These are phyloP conservation scores for Trichocomaceae sp. DNA, from an alignment of 2,329 filamentous ascomycete species.

Conservation along the genomic window DNA sequence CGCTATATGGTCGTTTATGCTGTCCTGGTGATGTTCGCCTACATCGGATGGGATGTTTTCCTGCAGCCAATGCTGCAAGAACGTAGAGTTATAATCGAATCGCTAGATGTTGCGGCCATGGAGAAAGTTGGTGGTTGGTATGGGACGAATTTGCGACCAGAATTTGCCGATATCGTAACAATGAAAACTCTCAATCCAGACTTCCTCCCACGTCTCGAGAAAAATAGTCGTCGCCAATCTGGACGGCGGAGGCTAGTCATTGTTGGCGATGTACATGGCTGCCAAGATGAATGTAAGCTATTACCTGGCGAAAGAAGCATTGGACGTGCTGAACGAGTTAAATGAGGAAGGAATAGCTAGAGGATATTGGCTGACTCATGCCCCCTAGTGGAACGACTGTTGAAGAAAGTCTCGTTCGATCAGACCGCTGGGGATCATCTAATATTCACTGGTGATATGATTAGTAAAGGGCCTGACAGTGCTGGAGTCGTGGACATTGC, in stretches of 20 bases:
- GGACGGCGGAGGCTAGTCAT: slow-evolving; percentile 60
- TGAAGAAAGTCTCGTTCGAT: slow-evolving; percentile 61
- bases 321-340: neutral
- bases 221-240: slow-evolving; percentile 11
- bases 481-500: slow-evolving; percentile 68
- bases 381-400: slow-evolving; percentile 47
- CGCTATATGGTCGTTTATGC: slow-evolving; percentile 34
- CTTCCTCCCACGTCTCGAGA: slow-evolving; percentile 37
- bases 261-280: slow-evolving; percentile 90
- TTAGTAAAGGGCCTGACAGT: slow-evolving; percentile 83
- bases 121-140: slow-evolving; percentile 33
- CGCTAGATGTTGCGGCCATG: slow-evolving; percentile 27
- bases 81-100: slow-evolving; percentile 22
- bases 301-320: neutral
- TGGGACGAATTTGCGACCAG: slow-evolving; percentile 43
- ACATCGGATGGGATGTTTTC: slow-evolving; percentile 29
- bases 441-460: slow-evolving; percentile 68
- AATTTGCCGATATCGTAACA: slow-evolving; percentile 46
- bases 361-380: slow-evolving; percentile 5
- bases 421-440: slow-evolving; percentile 59
- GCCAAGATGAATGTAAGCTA: slow-evolving; percentile 57
- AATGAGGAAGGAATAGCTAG: neutral
- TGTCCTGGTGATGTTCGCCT: slow-evolving; percentile 26
- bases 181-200: slow-evolving; percentile 44
- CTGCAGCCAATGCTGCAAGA: slow-evolving; percentile 29